Conservation (phyloP, 1,284 basidiomycete genomes). For the Fomitopsis palustris region DNA sequence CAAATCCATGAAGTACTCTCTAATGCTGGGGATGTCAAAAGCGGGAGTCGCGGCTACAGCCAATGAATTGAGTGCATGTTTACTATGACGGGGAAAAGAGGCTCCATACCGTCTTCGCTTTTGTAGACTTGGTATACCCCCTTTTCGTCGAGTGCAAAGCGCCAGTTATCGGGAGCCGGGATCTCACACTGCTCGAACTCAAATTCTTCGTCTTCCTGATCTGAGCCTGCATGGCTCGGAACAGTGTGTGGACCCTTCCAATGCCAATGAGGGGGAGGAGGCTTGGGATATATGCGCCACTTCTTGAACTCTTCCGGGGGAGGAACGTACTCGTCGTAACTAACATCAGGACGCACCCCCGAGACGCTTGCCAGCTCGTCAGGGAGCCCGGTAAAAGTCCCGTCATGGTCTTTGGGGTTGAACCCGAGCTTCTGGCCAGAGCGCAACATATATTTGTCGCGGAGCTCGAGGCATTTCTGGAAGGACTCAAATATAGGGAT, state of each 20-base stretch:
- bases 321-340: slow-evolving; percentile 22
- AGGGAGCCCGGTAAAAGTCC: slow-evolving; percentile 58
- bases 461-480: slow-evolving; percentile 78
- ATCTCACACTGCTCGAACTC: slow-evolving; percentile 67
- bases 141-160: slow-evolving; percentile 76
- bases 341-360: slow-evolving; percentile 61
- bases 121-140: slow-evolving; percentile 87
- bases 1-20: slow-evolving; percentile 96
- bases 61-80: no score
- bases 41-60: slow-evolving; percentile 45
- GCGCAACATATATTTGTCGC: slow-evolving; percentile 88
- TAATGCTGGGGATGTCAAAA: slow-evolving; percentile 81
- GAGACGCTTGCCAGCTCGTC: slow-evolving; percentile 61
- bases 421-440: slow-evolving; percentile 89
- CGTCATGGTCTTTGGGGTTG: slow-evolving; percentile 88
- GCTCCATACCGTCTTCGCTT: slow-evolving; percentile 33
- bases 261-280: slow-evolving; percentile 93
- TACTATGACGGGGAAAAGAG: neutral
- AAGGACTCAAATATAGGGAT: slow-evolving; percentile 56
- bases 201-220: slow-evolving; percentile 53
- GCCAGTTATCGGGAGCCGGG: slow-evolving; percentile 53
- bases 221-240: slow-evolving; percentile 37
- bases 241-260: slow-evolving; percentile 62
- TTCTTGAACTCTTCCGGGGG: slow-evolving; percentile 39
- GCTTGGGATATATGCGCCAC: slow-evolving; percentile 89